Base-by-base conservation (phyloP, 345 rosid genomes). In the Raphanus raphanistrum region DNA sequence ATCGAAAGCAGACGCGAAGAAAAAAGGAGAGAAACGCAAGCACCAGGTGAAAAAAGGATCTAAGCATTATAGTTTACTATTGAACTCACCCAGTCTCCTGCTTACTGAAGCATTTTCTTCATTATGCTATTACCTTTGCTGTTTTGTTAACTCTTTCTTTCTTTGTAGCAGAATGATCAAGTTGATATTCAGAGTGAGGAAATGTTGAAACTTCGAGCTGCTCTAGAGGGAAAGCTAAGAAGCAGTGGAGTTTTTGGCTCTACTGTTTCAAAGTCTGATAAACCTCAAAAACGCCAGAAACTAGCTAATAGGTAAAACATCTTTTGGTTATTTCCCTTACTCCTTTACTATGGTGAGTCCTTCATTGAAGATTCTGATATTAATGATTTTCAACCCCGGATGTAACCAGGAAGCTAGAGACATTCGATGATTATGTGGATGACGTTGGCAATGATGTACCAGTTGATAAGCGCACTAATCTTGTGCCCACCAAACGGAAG, bases 191-290 rank as follows among this genome's bases (percentile, higher is more conserved):
- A 90, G 77, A 92, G 98, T 85, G 81, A 74, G 85, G 87, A 92
- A 83, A 94, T 94, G 98, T 69, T 94, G 60, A 87, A 86, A 78
- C 83, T 90, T 27, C 86, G 98, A 86, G 98, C 98, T 45, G 89
- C 88, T 16, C 90, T 94, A 43, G 97, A 90, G 71, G 92, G 89
- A 81, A 94, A 88, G 70, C 68, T 92, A 82, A 94, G 85, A 85
- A 85, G 84, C 82, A 89, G 81, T 73, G 89, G 88, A 73, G 79
- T 79, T 27, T 63, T 87, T 67, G 79, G 87, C 54, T 84, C 88
- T 32, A 62, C 78, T 48, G 73, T 81, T 70, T 71, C 86, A 2
- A 92, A 85, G 81, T 68, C 79, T 61, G 81, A 87, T 72, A 87
- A 84, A 78, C 68, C 64, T 52, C 84, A 70, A 82, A 94, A 86